phyloP scores from a whole-genome alignment of 108 stramenopile genomes.

The Cylindrotheca fusiformis region DNA sequence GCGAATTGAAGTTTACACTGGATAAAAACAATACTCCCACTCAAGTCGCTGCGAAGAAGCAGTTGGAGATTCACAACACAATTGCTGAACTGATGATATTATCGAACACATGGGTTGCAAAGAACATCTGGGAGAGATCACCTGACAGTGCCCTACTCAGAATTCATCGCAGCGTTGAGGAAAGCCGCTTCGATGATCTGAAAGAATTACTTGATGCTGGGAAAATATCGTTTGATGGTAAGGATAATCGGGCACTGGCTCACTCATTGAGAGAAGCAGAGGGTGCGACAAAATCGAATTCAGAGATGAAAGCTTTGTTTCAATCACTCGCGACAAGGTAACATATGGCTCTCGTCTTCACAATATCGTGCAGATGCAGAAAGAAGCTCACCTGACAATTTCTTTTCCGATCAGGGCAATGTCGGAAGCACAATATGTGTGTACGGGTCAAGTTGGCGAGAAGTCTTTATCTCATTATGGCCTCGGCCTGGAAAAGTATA shows the following conservation, averaged over 20 bases:
- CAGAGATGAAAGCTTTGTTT: constrained; percentile 46
- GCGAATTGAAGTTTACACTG: constrained; percentile 59
- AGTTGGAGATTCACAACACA: constrained; percentile 79
- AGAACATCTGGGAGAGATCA: constrained; percentile 38
- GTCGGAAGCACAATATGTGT: constrained; percentile 83
- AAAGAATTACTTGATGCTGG: constrained; percentile 59
- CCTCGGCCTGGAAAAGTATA: constrained; percentile 74
- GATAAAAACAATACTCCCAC: constrained; percentile 50
- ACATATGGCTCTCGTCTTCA: too few relatives aligned
- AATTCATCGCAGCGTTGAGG: constrained; percentile 44
- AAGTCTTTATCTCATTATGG: constrained; percentile 69
- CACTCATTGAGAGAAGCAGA: constrained; percentile 39
- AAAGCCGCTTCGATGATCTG: constrained; percentile 65
- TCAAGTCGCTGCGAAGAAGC: constrained; percentile 56
- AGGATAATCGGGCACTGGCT: constrained; percentile 39
- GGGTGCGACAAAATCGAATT: constrained; percentile 18
- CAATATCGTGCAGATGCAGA: too few relatives aligned
- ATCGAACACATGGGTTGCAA: constrained; percentile 68
- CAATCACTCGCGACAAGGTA: constrained; percentile 67
- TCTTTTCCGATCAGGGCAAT: constrained; percentile 47
- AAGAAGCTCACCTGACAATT: not conserved
- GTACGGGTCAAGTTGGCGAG: constrained; percentile 41
- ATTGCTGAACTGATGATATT: constrained; percentile 87
- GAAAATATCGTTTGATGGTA: constrained; percentile 56
- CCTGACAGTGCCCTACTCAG: constrained; percentile 69